Evolutionary conservation across 108 stramenopile species (phyloP).

Genomic region (Nitzschia palea): DNA sequence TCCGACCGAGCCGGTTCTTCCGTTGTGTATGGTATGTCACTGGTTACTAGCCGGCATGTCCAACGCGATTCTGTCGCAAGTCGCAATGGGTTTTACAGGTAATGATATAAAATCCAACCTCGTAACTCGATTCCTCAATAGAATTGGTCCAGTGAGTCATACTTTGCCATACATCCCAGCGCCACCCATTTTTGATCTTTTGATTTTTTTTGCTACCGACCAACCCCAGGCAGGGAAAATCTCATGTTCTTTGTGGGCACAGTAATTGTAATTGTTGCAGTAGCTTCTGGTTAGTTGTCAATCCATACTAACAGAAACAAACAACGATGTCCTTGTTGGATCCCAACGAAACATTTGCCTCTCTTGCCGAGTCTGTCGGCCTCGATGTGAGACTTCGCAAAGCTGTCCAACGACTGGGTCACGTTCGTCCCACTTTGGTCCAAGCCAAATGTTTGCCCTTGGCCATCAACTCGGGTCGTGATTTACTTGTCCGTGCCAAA

Average conservation of each 20-base stretch:
- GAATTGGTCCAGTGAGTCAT: background rate
- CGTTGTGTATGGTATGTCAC: too few species aligned
- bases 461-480: conserved; percentile 84
- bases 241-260: too few species aligned
- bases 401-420: conserved; percentile 74
- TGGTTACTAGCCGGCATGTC: too few species aligned
- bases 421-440: conserved; percentile 79
- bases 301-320: background rate
- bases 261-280: background rate
- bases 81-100: too few species aligned
- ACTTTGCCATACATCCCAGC: too few species aligned
- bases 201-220: background rate
- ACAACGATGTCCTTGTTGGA: conserved; percentile 49
- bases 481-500: conserved; percentile 91
- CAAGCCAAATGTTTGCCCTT: conserved; percentile 85
- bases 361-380: conserved; percentile 69
- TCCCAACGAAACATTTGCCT: conserved; percentile 68
- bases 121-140: background rate
- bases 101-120: background rate
- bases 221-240: too few species aligned
- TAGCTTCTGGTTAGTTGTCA: background rate
- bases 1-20: too few species aligned
- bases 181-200: conserved; percentile 7
- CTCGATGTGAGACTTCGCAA: conserved; percentile 81
- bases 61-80: too few species aligned